Evolutionary conservation across 257 asterid genomes (phyloP).

Genomic region (Linderniella brevidens): DNA sequence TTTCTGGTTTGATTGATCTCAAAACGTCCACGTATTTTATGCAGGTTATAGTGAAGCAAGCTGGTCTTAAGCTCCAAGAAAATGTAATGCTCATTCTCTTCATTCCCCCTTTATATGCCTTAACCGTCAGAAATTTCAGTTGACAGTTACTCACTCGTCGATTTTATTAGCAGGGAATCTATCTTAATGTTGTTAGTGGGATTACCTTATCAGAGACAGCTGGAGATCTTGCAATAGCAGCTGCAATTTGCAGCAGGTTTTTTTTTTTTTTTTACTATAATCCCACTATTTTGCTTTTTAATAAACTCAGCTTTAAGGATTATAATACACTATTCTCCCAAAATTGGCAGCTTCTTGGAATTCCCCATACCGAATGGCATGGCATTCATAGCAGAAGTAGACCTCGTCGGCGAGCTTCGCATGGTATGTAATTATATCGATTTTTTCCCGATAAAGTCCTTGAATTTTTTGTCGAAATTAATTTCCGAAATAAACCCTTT

Average conservation of each 20-base stretch:
- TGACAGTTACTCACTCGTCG: too few species aligned
- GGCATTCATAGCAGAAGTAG: constrained; percentile 85
- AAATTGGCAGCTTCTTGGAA: constrained; percentile 67
- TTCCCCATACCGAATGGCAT: constrained; percentile 70
- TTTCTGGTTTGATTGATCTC: too few species aligned
- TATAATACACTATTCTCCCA: background rate
- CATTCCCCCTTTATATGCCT: constrained; percentile 5
- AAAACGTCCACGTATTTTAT: too few species aligned
- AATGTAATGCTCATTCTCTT: constrained; percentile 32
- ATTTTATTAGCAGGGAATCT: constrained; percentile 41
- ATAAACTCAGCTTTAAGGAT: background rate
- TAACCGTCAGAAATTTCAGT: too few species aligned
- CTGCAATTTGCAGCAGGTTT: constrained; percentile 97
- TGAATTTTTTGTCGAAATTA: background rate
- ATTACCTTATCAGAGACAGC: constrained; percentile 61
- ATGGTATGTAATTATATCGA: constrained; percentile 26
- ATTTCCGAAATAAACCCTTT: background rate
- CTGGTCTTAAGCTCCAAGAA: constrained; percentile 87
- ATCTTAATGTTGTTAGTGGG: constrained; percentile 68
- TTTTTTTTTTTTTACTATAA: constrained; percentile 9
- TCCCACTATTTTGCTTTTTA: background rate
- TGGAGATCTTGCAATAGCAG: constrained; percentile 90
- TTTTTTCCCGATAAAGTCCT: constrained; percentile 3
- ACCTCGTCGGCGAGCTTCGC: constrained; percentile 88
- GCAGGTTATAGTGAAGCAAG: constrained; percentile 89